Conservation (phyloP, 495 filamentous ascomycete genomes). For the Pseudevernia furfuracea region DNA sequence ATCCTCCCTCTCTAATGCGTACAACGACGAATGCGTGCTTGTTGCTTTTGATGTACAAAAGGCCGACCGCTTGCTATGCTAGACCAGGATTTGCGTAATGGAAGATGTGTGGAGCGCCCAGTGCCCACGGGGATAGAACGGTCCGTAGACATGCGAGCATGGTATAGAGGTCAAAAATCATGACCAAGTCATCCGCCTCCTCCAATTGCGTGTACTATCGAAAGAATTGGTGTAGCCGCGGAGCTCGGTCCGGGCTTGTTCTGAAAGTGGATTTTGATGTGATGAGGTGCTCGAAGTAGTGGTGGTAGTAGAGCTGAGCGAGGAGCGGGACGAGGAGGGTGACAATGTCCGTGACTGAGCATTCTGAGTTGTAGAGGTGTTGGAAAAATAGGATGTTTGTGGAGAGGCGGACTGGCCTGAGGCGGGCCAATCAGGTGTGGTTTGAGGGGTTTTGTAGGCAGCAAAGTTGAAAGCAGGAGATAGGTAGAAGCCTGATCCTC, state of each 20-base stretch:
- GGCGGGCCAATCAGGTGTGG: conserved; percentile 21
- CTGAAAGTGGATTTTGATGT: conserved; percentile 49
- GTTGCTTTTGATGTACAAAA: conserved; percentile 18
- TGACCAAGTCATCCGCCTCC: conserved; percentile 47
- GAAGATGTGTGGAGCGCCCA: neutral
- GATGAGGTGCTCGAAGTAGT: conserved; percentile 46
- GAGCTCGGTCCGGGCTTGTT: conserved; percentile 71
- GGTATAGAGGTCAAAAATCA: conserved; percentile 17
- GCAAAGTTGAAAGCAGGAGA: conserved; percentile 63
- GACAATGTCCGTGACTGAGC: conserved; percentile 45
- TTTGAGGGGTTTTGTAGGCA: conserved; percentile 37
- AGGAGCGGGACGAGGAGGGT: conserved; percentile 78
- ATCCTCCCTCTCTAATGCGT: conserved; percentile 7
- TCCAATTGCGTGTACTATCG: conserved; percentile 66
- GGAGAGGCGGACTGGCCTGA: conserved; percentile 21
- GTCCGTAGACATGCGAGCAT: conserved; percentile 5
- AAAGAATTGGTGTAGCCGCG: conserved; percentile 81
- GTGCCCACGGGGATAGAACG: neutral
- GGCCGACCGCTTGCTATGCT: conserved; percentile 15
- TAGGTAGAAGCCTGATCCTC: conserved; percentile 50
- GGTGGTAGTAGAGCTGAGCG: conserved; percentile 67
- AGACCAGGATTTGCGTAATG: neutral
- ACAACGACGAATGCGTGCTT: conserved; percentile 10
- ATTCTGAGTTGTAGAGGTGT: conserved; percentile 33
- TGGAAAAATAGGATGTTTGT: conserved; percentile 28